A percentile compares a stretch with the other conserved stretches of the same genome.
These are phyloP conservation scores for Mentha longifolia DNA, from an alignment of 257 asterid genomes.

Conservation along the genomic window DNA sequence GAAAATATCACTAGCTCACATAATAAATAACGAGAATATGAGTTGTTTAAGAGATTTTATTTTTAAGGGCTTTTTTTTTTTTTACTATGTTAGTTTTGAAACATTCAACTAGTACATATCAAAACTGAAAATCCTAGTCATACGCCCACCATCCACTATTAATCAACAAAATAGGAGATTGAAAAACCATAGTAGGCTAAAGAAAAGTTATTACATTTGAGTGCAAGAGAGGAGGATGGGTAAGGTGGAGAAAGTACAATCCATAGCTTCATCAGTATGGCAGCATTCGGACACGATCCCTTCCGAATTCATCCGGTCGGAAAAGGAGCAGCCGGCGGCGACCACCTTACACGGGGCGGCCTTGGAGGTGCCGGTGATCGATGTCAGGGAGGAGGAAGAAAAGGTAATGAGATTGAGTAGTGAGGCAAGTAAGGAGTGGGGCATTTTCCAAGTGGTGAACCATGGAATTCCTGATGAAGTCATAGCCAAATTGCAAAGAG, in stretches of 20 bases:
- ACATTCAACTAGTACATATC: background rate
- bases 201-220: background rate
- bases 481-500: conserved; percentile 45
- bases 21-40: too few relatives aligned
- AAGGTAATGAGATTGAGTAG: conserved; percentile 30
- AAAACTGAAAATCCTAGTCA: background rate
- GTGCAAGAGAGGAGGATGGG: background rate
- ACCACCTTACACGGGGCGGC: conserved; percentile 52
- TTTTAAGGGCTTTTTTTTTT: too few relatives aligned
- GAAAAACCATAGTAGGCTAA: background rate
- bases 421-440: conserved; percentile 61
- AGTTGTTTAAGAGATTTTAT: too few relatives aligned
- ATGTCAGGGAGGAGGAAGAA: conserved; percentile 30
- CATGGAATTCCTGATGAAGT: conserved; percentile 56
- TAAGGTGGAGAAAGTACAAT: conserved; percentile 45
- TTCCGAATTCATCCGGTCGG: conserved; percentile 48
- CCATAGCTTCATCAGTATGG: conserved; percentile 42
- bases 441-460: conserved; percentile 65
- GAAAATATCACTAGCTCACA: too few relatives aligned
- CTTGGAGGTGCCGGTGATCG: conserved; percentile 24
- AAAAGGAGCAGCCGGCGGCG: conserved; percentile 59
- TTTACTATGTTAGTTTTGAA: too few relatives aligned
- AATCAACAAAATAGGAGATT: too few relatives aligned
- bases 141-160: background rate
- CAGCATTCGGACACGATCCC: conserved; percentile 46